Evolutionary conservation across 2,329 filamentous ascomycete species (phyloP), one percentile per base, ranked within the genome.

Genomic region (Beauveria brongniartii): DNA sequence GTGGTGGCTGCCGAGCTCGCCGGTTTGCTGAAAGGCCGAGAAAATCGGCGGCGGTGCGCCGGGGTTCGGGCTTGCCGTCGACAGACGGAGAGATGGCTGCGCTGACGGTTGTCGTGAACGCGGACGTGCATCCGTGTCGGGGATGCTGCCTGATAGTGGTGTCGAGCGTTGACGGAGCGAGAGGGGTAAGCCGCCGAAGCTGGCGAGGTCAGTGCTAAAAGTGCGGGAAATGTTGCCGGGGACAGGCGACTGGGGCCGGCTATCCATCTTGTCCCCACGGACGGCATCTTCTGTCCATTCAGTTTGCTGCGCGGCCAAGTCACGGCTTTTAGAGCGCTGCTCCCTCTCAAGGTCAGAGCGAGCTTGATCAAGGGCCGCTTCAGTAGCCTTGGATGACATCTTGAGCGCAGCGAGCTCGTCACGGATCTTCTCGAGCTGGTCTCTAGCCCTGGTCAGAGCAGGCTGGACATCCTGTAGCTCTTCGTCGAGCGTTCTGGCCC

Each of bases 381-480:
- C 83, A 9, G 87, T 79, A 63, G 88, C 81, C 65, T 88, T 82
- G 24, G 86, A 80, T n/a, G 83, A 82, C 62, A 82, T 81, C 64
- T 86, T 84, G 3, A 95, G 75, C 18, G 80, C 75, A 51, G 86
- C 82, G 28, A 89, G 72, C 64, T 86, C 80, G 3, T 80, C 76
- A 59, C 82, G 83, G 59, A 85, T 82, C 24, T 81, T 77, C 16
- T 81, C 77, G 2, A 90, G 75, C 62, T 92, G 87, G 63, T 84
- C 80, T 62, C 88, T 83, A 8, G 87, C 79, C 18, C 76, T 79
- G n/a, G 83, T 80, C n/a, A 88, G 78, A 59, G 84, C 83, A 43
- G 80, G 86, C 67, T 79, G 83, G 64, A 84, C 78, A 56, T 83
- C 82, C 68, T 97, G 91, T 6, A 96, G 75, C 66, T 97, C 92